These are phyloP conservation scores for Epichloe amarillans DNA, from an alignment of 2,329 filamentous ascomycete genomes.

Conservation along the genomic window DNA sequence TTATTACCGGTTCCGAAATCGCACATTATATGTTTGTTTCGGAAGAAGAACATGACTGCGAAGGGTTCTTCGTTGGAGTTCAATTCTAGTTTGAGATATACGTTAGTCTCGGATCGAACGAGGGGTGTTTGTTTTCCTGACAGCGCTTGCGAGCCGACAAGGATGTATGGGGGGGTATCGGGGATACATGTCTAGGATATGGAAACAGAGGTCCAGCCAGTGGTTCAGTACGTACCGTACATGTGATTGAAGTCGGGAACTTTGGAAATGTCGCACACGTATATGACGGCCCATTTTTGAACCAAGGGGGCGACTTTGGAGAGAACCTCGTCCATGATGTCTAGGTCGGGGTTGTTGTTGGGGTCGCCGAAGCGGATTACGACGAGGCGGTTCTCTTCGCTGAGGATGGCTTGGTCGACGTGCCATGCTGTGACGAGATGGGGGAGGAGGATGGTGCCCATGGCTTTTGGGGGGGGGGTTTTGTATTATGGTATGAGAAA, in stretches of 20 bases:
- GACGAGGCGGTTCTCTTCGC: slow-evolving; percentile 82
- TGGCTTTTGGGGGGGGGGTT: slow-evolving; percentile 13
- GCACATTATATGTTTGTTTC: slow-evolving; percentile 98
- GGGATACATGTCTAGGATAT: neutral
- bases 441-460: slow-evolving; percentile 81
- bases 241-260: slow-evolving; percentile 91
- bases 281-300: slow-evolving; percentile 87
- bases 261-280: slow-evolving; percentile 84
- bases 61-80: slow-evolving; percentile 48
- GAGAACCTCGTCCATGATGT: slow-evolving; percentile 80
- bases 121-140: too few relatives aligned
- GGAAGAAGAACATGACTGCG: slow-evolving; percentile 94
- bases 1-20: slow-evolving; percentile 98
- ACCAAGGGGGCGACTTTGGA: slow-evolving; percentile 88
- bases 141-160: too few relatives aligned
- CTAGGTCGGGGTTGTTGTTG: slow-evolving; percentile 56
- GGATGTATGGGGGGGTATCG: too few relatives aligned
- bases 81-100: neutral
- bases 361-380: slow-evolving; percentile 74
- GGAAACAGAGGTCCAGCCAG: neutral
- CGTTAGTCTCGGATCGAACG: neutral
- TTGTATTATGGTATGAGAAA: neutral
- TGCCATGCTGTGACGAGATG: slow-evolving; percentile 92
- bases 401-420: slow-evolving; percentile 85
- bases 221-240: slow-evolving; percentile 45